These are phyloP conservation scores for Graphilbum ipis-grandicollis DNA, from an alignment of 2,329 filamentous ascomycete species.

Conservation along the genomic window DNA sequence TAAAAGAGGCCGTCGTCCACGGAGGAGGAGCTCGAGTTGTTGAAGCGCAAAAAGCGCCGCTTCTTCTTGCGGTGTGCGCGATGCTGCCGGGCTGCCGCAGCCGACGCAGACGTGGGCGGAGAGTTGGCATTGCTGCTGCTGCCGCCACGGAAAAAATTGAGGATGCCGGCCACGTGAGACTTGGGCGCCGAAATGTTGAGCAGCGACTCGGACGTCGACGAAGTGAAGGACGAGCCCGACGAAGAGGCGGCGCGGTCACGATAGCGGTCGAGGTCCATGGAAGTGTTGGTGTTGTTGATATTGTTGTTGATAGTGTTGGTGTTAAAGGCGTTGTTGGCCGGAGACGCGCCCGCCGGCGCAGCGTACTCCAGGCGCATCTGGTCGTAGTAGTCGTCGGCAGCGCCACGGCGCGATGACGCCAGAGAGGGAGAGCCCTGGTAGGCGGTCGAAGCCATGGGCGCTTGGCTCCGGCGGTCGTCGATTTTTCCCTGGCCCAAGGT, in stretches of 20 bases:
- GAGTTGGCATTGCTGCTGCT: no score
- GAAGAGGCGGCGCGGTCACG: slow-evolving; percentile 1
- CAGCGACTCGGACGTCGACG: slow-evolving; percentile 17
- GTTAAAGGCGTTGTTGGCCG: no score
- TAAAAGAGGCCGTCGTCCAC: slow-evolving; percentile 39
- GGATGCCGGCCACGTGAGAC: slow-evolving; percentile 14
- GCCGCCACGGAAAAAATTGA: slow-evolving; percentile 14
- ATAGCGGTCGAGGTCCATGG: background rate
- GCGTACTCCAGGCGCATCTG: background rate
- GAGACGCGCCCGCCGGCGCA: no score
- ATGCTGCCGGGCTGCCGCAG: slow-evolving; percentile 1
- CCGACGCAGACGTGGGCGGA: background rate
- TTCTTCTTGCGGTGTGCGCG: slow-evolving; percentile 14
- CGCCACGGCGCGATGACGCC: background rate
- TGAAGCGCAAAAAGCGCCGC: slow-evolving; percentile 28
- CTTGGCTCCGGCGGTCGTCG: background rate
- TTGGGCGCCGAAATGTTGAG: slow-evolving; percentile 17
- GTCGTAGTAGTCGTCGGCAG: background rate
- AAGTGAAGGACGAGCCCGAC: slow-evolving; percentile 13
- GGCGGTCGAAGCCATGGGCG: background rate
- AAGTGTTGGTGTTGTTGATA: no score
- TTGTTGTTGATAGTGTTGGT: no score
- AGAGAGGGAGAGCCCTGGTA: background rate
- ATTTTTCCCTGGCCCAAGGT: background rate
- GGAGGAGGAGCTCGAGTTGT: slow-evolving; percentile 35